These are phyloP conservation scores for Phytophthora sp. DNA, from an alignment of 352 stramenopile species.

Conservation along the genomic window DNA sequence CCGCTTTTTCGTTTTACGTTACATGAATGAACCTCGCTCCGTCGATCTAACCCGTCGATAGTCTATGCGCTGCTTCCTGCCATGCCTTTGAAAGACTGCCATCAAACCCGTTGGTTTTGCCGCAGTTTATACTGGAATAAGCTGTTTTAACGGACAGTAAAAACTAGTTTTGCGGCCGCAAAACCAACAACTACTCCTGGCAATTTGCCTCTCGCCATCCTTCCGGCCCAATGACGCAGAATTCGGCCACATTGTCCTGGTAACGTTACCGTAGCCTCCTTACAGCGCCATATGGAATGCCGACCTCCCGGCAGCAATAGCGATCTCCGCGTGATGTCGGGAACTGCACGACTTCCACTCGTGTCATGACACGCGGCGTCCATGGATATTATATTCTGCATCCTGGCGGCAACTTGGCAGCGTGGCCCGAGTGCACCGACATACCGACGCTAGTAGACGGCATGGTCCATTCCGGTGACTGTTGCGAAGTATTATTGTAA, in stretches of 20 bases:
- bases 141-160: too few species aligned
- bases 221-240: slow-evolving; percentile 25
- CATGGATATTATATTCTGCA: slow-evolving; percentile 24
- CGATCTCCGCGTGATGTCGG: slow-evolving; percentile 31
- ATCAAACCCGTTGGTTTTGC: too few species aligned
- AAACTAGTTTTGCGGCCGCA: too few species aligned
- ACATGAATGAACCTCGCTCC: too few species aligned
- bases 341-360: slow-evolving; percentile 71
- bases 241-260: slow-evolving; percentile 24
- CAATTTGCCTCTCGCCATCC: slow-evolving; percentile 21
- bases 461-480: slow-evolving; percentile 15
- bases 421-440: slow-evolving; percentile 28
- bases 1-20: too few species aligned
- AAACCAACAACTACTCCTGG: too few species aligned
- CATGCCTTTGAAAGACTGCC: too few species aligned
- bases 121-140: too few species aligned
- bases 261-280: slow-evolving; percentile 14
- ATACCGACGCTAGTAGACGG: slow-evolving; percentile 18
- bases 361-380: slow-evolving; percentile 61
- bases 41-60: too few species aligned
- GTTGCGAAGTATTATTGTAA: too few species aligned
- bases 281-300: slow-evolving; percentile 32
- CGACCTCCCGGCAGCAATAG: slow-evolving; percentile 17
- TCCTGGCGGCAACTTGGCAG: slow-evolving; percentile 26
- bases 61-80: too few species aligned